Evolutionary conservation across 2,329 filamentous ascomycete species (phyloP), one percentile per base, ranked within the genome.

Genomic region (Cercospora janseana): DNA sequence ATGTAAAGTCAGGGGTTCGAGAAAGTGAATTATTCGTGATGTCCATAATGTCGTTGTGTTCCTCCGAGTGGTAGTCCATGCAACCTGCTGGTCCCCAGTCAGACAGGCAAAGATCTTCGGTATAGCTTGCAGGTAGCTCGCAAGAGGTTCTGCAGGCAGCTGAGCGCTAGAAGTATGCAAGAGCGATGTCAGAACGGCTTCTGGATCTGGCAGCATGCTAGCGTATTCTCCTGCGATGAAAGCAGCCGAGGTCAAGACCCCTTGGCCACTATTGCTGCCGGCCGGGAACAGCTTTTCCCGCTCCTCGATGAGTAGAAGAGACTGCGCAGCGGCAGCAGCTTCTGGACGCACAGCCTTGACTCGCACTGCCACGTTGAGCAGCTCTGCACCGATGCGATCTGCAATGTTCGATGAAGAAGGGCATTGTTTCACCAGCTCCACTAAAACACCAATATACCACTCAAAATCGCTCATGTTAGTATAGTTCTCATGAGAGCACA

Each of bases 191-290:
- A 98, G 74, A 1, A 86, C 82, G 50, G 85, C 83, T 41, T 88
- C 82, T 2, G 90, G 81, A 10, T 81, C 79, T 2, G 79, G 73
- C 7, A 96, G 74, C 60, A 85, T 79, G n/a, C 78, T 74, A 4
- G 89, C 82, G 68, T 88, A 97, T 72, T 98, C 93, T 42, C 93
- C 93, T 20, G 88, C 81, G 24, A 96, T 79, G 88, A 91, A 98
- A 3, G 86, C 81, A 7, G 88, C 79, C 6, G 88, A 85, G 42
- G 82, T 83, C 2, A 98, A 74, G 2, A 89, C 85, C 7, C 84
- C 83, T 56, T 74, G 70, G 9, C 76, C 76, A 21, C 76, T 73
- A 44, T 70, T 75, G 4, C 75, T 75, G 38, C 74, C 71, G 4
- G 68, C 58, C 3, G 79, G 75, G 55, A 80, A 82, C 55, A 81